Percentiles rank a stretch among this genome's conserved stretches.
Conservation (phyloP, 2,329 filamentous ascomycete genomes). For the Arthrobotrys musiformis region DNA sequence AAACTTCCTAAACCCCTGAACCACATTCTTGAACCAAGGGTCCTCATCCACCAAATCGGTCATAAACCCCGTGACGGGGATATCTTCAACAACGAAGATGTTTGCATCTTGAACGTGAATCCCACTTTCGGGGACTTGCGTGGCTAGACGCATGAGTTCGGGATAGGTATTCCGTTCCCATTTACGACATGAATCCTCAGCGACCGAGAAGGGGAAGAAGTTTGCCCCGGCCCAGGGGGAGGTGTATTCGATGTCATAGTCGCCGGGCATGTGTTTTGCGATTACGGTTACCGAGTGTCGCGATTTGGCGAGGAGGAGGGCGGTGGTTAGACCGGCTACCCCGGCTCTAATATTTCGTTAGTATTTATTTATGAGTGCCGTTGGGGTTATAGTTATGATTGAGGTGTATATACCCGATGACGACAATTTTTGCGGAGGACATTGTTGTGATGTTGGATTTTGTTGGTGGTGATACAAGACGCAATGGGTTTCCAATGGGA, state of each 20-base stretch:
- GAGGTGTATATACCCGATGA: constrained; percentile 64
- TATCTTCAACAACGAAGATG: constrained; percentile 12
- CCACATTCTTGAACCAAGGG: constrained; percentile 78
- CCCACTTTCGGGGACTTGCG: constrained; percentile 78
- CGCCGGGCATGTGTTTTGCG: constrained; percentile 91
- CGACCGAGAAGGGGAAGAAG: constrained; percentile 66
- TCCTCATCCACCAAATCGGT: constrained; percentile 74
- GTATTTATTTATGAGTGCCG: not conserved
- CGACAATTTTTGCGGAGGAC: constrained; percentile 63
- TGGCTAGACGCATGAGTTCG: constrained; percentile 70
- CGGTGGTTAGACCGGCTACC: constrained; percentile 74
- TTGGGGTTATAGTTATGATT: not conserved
- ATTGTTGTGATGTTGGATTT: constrained; percentile 29
- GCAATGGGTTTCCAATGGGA: not conserved
- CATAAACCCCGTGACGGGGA: constrained; percentile 66
- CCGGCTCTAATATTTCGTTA: constrained; percentile 67
- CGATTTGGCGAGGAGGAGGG: constrained; percentile 70
- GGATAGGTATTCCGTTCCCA: constrained; percentile 68
- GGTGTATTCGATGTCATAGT: constrained; percentile 90
- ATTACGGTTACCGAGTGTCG: constrained; percentile 74
- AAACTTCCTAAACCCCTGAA: constrained; percentile 68
- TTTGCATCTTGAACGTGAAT: constrained; percentile 77
- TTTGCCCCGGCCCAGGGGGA: constrained; percentile 91
- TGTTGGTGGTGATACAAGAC: not conserved
- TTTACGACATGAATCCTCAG: constrained; percentile 28